Percentiles rank a stretch among this genome's conserved stretches.
Evolutionary conservation across 257 asterid genomes (phyloP).

Genomic region (Salvia splendens): DNA sequence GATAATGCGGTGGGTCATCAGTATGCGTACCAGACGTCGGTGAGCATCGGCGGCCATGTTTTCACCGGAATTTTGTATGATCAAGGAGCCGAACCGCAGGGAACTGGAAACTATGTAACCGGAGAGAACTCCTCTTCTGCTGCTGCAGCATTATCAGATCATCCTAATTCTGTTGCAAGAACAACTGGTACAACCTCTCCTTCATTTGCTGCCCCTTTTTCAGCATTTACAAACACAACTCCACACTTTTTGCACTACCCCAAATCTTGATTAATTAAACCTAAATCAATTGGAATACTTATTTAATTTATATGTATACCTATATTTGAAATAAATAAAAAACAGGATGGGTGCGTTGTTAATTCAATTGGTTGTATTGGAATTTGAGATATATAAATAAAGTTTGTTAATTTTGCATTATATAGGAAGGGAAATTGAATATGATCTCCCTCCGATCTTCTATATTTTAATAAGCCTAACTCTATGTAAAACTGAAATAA

Average conservation of each 20-base stretch:
- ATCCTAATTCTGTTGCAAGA: constrained; percentile 26
- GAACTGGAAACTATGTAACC: constrained; percentile 34
- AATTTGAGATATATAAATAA: background rate
- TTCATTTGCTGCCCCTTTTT: constrained; percentile 26
- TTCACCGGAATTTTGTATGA: constrained; percentile 73
- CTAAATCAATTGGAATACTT: too few relatives aligned
- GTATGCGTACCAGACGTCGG: constrained; percentile 71
- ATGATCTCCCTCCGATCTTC: background rate
- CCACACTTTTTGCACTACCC: constrained; percentile 46
- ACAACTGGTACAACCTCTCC: constrained; percentile 35
- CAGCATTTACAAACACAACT: constrained; percentile 32
- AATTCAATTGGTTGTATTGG: constrained; percentile 5
- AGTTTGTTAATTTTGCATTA: background rate
- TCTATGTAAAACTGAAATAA: constrained; percentile 5
- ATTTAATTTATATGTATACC: background rate
- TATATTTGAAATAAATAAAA: background rate
- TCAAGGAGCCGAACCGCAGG: constrained; percentile 50
- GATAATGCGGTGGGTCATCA: constrained; percentile 65
- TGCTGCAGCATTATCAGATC: constrained; percentile 22
- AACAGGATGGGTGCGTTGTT: too few relatives aligned
- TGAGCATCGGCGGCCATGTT: constrained; percentile 60
- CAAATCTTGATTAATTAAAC: constrained; percentile 38
- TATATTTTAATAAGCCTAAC: background rate
- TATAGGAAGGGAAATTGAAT: constrained; percentile 7
- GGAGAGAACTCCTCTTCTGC: constrained; percentile 49